Percentiles rank a stretch among this genome's conserved stretches.
Conservation (phyloP, 345 rosid species). For the Hibiscus mutabilis region DNA sequence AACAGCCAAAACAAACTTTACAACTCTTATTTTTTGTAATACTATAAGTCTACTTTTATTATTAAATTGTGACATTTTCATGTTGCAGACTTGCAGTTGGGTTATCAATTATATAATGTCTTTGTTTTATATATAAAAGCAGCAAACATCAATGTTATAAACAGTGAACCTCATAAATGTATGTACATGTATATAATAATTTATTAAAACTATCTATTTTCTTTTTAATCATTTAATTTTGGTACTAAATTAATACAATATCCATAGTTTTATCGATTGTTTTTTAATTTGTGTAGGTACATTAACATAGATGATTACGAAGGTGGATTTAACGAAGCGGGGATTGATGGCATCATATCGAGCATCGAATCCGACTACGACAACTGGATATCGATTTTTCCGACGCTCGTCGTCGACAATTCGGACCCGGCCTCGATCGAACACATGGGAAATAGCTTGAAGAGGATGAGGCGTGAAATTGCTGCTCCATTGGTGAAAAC, state of each 20-base stretch:
- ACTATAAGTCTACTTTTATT: too few relatives aligned
- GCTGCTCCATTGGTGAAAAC: constrained; percentile 50
- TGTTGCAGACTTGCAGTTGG: too few relatives aligned
- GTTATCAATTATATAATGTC: background rate
- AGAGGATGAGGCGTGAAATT: constrained; percentile 46
- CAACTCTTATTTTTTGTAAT: background rate
- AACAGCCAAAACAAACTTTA: background rate
- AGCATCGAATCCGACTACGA: constrained; percentile 42
- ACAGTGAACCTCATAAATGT: too few relatives aligned
- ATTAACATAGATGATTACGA: constrained; percentile 47
- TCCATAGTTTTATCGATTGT: too few relatives aligned
- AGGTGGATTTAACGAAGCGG: constrained; percentile 49
- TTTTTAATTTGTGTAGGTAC: constrained; percentile 29
- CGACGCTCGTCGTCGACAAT: constrained; percentile 34
- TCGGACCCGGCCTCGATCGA: constrained; percentile 34
- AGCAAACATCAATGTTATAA: too few relatives aligned
- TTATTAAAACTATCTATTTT: too few relatives aligned
- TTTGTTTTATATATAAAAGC: background rate
- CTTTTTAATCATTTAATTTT: too few relatives aligned
- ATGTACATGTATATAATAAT: too few relatives aligned
- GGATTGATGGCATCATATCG: constrained; percentile 32
- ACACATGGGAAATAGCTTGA: constrained; percentile 4
- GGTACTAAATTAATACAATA: too few relatives aligned
- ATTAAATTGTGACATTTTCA: background rate
- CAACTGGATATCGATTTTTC: constrained; percentile 41